These are phyloP conservation scores for Syncephalastrum contaminatum DNA, from an alignment of 371 early-diverging fungal species.

Conservation along the genomic window DNA sequence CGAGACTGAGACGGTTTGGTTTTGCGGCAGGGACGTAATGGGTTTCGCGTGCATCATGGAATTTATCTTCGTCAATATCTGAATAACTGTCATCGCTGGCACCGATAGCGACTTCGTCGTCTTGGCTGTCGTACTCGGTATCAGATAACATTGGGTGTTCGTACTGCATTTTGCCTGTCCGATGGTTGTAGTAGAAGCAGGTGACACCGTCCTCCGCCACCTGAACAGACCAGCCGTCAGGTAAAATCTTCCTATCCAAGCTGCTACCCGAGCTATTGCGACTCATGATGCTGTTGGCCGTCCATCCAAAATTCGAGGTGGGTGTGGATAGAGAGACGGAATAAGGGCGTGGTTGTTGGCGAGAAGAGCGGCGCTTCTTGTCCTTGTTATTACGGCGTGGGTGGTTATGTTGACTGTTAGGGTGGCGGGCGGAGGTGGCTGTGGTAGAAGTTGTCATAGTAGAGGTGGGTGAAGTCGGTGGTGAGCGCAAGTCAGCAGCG, in stretches of 20 bases:
- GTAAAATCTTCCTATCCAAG: conserved; percentile 13
- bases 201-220: conserved; percentile 40
- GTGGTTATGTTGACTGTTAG: too few species aligned
- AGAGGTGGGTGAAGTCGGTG: too few species aligned
- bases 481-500: too few species aligned
- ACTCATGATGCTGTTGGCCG: conserved; percentile 8
- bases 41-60: conserved; percentile 1
- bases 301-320: conserved; percentile 15
- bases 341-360: conserved; percentile 3
- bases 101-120: conserved; percentile 5
- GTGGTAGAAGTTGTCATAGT: too few species aligned
- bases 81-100: conserved; percentile 11
- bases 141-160: conserved; percentile 28
- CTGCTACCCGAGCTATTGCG: not conserved
- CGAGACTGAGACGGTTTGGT: conserved; percentile 10
- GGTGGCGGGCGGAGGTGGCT: too few species aligned
- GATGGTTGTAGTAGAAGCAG: conserved; percentile 36
- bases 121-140: conserved; percentile 14
- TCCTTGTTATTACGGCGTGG: too few species aligned
- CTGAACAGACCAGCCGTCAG: conserved; percentile 42
- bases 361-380: too few species aligned
- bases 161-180: conserved; percentile 29
- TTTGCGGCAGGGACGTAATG: conserved; percentile 1
- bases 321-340: conserved; percentile 12
- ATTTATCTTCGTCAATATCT: conserved; percentile 2